These are phyloP conservation scores for Allium fistulosum DNA, from an alignment of 106 monocot species.

Conservation along the genomic window DNA sequence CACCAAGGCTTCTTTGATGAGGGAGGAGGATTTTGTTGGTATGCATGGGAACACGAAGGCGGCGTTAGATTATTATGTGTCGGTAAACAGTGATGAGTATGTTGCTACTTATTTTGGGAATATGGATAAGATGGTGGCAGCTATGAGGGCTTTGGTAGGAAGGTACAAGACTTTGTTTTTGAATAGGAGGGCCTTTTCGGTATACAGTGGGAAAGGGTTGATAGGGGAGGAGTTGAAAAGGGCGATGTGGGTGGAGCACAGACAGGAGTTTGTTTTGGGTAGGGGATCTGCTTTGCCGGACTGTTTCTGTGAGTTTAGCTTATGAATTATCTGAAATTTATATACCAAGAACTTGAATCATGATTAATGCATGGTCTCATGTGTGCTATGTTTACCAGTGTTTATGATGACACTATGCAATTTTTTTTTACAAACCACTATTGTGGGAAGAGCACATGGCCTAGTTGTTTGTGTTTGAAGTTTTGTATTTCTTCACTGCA, in stretches of 20 bases:
- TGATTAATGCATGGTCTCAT: no score
- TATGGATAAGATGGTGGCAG: constrained; percentile 93
- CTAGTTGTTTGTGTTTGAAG: no score
- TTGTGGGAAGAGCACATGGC: no score
- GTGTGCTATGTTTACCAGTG: no score
- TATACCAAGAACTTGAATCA: no score
- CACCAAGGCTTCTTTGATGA: constrained; percentile 62
- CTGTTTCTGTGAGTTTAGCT: constrained; percentile 69
- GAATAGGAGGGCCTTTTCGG: constrained; percentile 63
- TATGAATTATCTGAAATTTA: constrained; percentile 16
- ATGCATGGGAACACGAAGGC: constrained; percentile 97
- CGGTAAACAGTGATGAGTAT: constrained; percentile 75
- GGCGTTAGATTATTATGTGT: constrained; percentile 83
- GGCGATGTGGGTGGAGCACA: constrained; percentile 61
- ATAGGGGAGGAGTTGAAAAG: constrained; percentile 39
- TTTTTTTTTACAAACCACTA: no score
- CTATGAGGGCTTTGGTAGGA: constrained; percentile 39
- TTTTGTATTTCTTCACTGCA: no score
- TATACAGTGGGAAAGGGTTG: constrained; percentile 33
- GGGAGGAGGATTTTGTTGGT: constrained; percentile 34
- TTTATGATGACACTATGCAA: no score
- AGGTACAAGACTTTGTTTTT: constrained; percentile 35
- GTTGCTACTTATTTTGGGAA: constrained; percentile 90
- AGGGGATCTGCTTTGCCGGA: constrained; percentile 76
- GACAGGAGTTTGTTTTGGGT: constrained; percentile 68